Percentiles rank a stretch among this genome's conserved stretches.
phyloP scores from a whole-genome alignment of 805 yeast species.

The Metschnikowia corniflorae region DNA sequence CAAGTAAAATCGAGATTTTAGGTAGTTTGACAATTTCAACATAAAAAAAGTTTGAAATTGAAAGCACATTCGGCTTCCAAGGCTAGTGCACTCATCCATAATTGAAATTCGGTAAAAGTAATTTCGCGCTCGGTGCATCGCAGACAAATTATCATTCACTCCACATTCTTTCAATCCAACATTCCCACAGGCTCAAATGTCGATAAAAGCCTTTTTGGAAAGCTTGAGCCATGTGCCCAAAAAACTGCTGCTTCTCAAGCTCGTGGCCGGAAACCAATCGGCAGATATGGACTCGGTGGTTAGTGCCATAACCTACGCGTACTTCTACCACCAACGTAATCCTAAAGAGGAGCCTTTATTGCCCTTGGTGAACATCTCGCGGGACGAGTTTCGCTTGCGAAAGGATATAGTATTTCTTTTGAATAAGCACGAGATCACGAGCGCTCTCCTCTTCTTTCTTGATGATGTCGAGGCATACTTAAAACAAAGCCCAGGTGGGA shows the following conservation, averaged over 20 bases:
- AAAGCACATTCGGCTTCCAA: too few relatives aligned
- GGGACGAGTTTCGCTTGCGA: constrained; percentile 61
- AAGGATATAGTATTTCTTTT: constrained; percentile 66
- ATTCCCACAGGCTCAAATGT: too few relatives aligned
- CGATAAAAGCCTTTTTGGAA: constrained; percentile 26
- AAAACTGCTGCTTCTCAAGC: constrained; percentile 19
- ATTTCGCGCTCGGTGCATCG: too few relatives aligned
- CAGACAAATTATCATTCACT: neutral
- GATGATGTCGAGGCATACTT: constrained; percentile 55
- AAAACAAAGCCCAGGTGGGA: constrained; percentile 11
- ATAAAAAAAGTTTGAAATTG: too few relatives aligned
- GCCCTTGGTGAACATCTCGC: constrained; percentile 77
- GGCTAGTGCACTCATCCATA: too few relatives aligned
- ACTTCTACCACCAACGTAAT: constrained; percentile 39
- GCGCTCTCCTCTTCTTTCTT: constrained; percentile 51
- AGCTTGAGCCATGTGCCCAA: constrained; percentile 15
- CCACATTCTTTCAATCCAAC: neutral
- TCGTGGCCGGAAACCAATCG: constrained; percentile 80
- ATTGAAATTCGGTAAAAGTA: too few relatives aligned
- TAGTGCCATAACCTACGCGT: constrained; percentile 70
- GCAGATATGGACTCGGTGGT: constrained; percentile 88
- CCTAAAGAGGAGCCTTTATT: constrained; percentile 33
- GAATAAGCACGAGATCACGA: constrained; percentile 41
- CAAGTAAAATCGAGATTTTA: too few relatives aligned
- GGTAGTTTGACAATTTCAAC: too few relatives aligned